Percentiles rank a stretch among this genome's conserved stretches.
phyloP scores from a whole-genome alignment of 2,329 filamentous ascomycete species.

The Fusarium metavorans region DNA sequence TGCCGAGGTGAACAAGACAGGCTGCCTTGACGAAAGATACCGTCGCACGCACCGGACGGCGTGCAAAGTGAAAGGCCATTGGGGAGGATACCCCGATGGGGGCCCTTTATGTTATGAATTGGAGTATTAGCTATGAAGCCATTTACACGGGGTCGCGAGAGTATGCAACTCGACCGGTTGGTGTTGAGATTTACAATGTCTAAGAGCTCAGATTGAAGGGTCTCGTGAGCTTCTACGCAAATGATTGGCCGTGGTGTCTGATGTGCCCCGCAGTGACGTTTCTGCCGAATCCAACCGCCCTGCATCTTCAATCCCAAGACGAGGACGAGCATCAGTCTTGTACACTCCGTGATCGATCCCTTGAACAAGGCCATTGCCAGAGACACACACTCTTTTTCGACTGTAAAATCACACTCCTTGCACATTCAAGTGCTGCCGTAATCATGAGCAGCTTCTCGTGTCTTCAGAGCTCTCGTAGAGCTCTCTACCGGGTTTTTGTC shows the following conservation, averaged over 20 bases:
- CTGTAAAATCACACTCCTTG: neutral
- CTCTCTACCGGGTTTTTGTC: constrained; percentile 62
- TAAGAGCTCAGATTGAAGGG: constrained; percentile 1
- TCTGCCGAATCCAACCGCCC: constrained; percentile 42
- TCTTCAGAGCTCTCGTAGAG: constrained; percentile 58
- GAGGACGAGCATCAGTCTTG: constrained; percentile 20
- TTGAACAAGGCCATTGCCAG: constrained; percentile 27
- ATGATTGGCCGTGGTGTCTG: constrained; percentile 32
- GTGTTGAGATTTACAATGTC: constrained; percentile 12
- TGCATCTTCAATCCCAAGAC: constrained; percentile 15
- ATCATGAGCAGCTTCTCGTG: constrained; percentile 56
- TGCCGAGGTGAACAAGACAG: constrained; percentile 57
- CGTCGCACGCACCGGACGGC: constrained; percentile 54
- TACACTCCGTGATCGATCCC: constrained; percentile 16
- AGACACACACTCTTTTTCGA: constrained; percentile 9
- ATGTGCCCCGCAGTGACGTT: constrained; percentile 38
- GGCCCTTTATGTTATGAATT: neutral
- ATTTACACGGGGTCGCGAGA: constrained; percentile 8
- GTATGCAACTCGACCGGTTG: constrained; percentile 10
- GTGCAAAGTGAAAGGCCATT: constrained; percentile 51
- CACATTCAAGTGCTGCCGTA: neutral
- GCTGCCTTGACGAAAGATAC: constrained; percentile 52
- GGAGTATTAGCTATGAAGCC: constrained; percentile 7
- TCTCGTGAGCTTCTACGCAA: constrained; percentile 11
- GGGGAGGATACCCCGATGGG: constrained; percentile 9